Evolutionary conservation across 108 stramenopile species (phyloP), one percentile per base, ranked within the genome.

Genomic region (Fragilariopsis cylindrus): DNA sequence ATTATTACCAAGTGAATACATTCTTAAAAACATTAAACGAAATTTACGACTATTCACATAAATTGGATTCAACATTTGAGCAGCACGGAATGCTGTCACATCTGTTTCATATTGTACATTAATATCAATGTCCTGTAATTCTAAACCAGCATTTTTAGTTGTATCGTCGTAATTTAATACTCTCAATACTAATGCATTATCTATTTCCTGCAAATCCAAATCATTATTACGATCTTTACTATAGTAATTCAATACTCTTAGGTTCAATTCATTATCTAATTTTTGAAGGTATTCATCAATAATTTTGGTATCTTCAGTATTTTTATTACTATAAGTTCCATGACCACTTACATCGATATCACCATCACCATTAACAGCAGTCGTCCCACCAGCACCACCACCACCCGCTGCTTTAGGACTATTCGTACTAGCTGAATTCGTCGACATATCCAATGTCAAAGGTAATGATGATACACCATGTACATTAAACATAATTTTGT

Each of bases 11-110:
- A 69, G 69, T 2, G 15, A 48, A 73, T 60, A 53, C 52, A 52
- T 54, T 11, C 72, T 57, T 49, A 79, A 47, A 45, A 79, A 79
- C 44, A 40, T 40, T 8, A 81, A 55, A 40, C 70, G 74, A 69
- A 76, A 76, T 40, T 58, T 45, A 7, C 18, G 30, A 21, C 62
- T 73, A n/a, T 65, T 60, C 1, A 81, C 80, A 50, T 72, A 75
- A 1, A 44, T 42, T 49, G 57, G 60, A 43, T 81, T 69, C 53
- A 54, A 44, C 13, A 16, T 46, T 49, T 68, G 40, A 7, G 80
- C 80, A 5, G 12, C 50, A 5, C 66, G 69, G 15, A 74, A 75
- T 18, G 70, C 74, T 30, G 30, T 30, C 30, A 30, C 30, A 30
- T 30, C 30, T 30, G 30, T 30, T 30, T 30, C 30, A 30, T 30